phyloP scores from a whole-genome alignment of 1,139 yeast genomes.

The Barnettozyma hawaiiensis region DNA sequence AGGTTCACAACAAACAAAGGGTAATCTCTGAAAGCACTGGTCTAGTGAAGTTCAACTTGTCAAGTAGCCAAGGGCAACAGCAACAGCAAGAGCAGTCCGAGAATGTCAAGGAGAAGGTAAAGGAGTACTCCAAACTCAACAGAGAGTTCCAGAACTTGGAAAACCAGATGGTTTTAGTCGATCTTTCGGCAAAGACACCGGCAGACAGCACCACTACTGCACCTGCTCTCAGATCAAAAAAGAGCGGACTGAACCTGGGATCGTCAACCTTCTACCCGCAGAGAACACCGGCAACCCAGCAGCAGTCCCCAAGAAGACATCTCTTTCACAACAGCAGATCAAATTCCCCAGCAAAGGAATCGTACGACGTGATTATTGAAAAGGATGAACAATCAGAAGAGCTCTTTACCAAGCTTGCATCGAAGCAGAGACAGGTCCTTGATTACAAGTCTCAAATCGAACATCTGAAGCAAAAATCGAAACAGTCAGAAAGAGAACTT shows the following conservation, averaged over 20 bases:
- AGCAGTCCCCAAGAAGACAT: background rate
- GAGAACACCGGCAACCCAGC: conserved; percentile 1
- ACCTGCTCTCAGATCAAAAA: conserved; percentile 2
- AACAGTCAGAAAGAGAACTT: conserved; percentile 33
- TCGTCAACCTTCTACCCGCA: conserved; percentile 6
- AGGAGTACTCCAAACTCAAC: conserved; percentile 16
- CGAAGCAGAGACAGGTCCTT: conserved; percentile 39
- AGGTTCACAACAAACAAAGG: conserved; percentile 22
- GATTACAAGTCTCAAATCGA: conserved; percentile 35
- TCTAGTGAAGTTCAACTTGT: conserved; percentile 26
- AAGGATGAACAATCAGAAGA: conserved; percentile 12
- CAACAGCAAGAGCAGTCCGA: conserved; percentile 7
- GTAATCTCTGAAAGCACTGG: conserved; percentile 31
- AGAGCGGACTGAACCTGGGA: conserved; percentile 5
- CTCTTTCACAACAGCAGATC: no score
- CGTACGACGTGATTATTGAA: background rate
- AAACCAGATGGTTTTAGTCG: conserved; percentile 2
- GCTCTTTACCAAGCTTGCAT: conserved; percentile 34
- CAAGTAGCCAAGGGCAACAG: no score
- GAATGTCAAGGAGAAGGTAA: conserved; percentile 12
- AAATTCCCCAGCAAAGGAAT: background rate
- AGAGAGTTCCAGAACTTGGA: conserved; percentile 13
- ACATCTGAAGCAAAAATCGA: conserved; percentile 31
- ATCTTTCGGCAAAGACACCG: background rate
- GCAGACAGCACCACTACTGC: conserved; percentile 4